Evolutionary conservation across 495 filamentous ascomycete species (phyloP), one percentile per base, ranked within the genome.

Genomic region (Paragyromitra xinjiangensis): DNA sequence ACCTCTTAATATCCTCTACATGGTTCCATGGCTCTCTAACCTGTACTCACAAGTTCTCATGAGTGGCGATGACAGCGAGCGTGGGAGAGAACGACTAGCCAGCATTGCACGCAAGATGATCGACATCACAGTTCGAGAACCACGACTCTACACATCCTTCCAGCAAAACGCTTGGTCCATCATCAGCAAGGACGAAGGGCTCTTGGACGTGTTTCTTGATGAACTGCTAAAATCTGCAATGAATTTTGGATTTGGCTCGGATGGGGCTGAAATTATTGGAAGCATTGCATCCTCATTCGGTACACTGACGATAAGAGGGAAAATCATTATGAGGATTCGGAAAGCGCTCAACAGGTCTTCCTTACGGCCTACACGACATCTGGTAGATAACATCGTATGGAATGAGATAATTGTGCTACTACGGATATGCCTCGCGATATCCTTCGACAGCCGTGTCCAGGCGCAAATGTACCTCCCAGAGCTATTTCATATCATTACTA

Each of bases 311-410:
- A 84, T 90, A 48, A 86, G 88, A 22, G 89, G 89, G 11, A 91
- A 87, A 82, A 81, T 91, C 14, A 88, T 91, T 48, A 87, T 88
- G 37, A 84, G 88, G 45, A 84, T 91, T 34, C 85, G 90, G 34
- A 91, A 91, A 83, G 87, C 88, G 26, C 82, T 91, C 63, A 90
- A 90, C 71, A 86, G 88, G 71, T 88, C 88, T n/a, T 89, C 89
- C 14, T 78, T 90, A 71, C 85, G 89, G 34, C 87, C 90, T 51
- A 91, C 89, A 3, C 86, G 87, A 75, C 84, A 87, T 71, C 84
- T 91, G 2, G 87, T 87, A 11, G 90, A 91, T 40, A 90, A 90
- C 73, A 84, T 86, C 1, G 88, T 90, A 16, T 91, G 90, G 90
- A 84, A 84, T 59, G 90, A 91, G 82, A 87, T 91, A 44, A 89